Base-by-base conservation (phyloP, 768 basidiomycete genomes). In the Gymnopilus junonius region DNA sequence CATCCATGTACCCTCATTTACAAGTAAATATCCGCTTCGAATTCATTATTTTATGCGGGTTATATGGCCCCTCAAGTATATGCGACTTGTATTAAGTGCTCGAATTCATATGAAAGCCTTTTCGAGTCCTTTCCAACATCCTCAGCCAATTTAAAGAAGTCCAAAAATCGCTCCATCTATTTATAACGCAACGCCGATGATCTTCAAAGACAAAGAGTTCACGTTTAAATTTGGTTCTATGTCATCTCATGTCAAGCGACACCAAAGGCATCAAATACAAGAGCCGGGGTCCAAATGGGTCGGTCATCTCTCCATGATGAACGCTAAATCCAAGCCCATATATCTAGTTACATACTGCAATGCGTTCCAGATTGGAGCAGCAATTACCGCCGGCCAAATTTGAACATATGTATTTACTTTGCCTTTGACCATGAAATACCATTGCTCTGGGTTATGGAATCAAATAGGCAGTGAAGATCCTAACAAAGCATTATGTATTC, bases 351-450 rank as follows among this genome's bases (percentile, higher is more conserved):
- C 25, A n/a, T n/a, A n/a, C n/a, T n/a, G n/a, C n/a, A 20, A 43
- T 25, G 29, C 40, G 32, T 51, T n/a, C 7, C 5, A 29, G 29
- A 29, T 51, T 29, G 29, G 31, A 17, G 10, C 37, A 40, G 23
- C 35, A 27, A 55, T 40, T 55, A 17, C 35, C 25, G 25, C 54
- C 53, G 32, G 32, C 1, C n/a, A 14, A 40, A 55, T 55, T 55
- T 55, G 27, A 40, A 55, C 54, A 25, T 55, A 55, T 21, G 54
- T 35, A 55, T 23, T 23, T 55, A 55, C 34, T 55, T 55, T 39
- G 20, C 54, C 54, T 55, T 55, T 40, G 15, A 37, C 21, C 27
- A 27, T 15, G 39, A 37, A 8, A 35, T 55, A 55, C 54, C 54
- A 40, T 21, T 25, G 35, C 54, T 27, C 25, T 55, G 54, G 53